Conservation (phyloP, 441 rosid genomes). For the Dalechampia spathulata region DNA sequence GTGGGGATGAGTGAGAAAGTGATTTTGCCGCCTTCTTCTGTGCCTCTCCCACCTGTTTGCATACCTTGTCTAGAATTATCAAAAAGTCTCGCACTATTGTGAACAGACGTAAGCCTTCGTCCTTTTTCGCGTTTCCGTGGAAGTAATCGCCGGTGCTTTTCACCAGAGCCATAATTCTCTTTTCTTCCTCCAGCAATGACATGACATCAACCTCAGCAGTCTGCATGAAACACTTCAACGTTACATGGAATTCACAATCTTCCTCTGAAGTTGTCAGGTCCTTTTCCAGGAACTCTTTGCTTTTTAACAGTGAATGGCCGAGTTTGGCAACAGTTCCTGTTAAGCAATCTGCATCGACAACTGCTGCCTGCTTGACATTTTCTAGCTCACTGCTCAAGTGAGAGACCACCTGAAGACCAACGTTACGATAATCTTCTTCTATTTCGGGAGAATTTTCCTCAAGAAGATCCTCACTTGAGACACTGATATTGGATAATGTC, state of each 20-base stretch:
- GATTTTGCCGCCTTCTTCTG: slow-evolving; percentile 34
- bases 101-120: slow-evolving; percentile 89
- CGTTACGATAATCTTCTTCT: slow-evolving; percentile 53
- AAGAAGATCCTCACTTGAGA: slow-evolving; percentile 64
- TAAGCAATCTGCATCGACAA: slow-evolving; percentile 70
- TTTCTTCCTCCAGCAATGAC: slow-evolving; percentile 61
- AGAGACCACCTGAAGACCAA: slow-evolving; percentile 87
- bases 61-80: slow-evolving; percentile 74
- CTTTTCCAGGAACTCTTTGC: slow-evolving; percentile 55
- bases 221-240: slow-evolving; percentile 62
- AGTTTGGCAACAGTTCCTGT: slow-evolving; percentile 63
- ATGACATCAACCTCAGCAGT: slow-evolving; percentile 57
- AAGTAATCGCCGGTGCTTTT: slow-evolving; percentile 96
- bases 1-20: slow-evolving; percentile 38
- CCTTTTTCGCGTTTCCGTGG: slow-evolving; percentile 90
- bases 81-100: slow-evolving; percentile 71
- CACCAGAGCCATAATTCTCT: slow-evolving; percentile 75
- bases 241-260: slow-evolving; percentile 59
- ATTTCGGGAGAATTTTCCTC: slow-evolving; percentile 52
- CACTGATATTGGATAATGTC: slow-evolving; percentile 55
- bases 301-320: slow-evolving; percentile 44
- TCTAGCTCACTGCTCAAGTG: slow-evolving; percentile 64
- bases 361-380: slow-evolving; percentile 83
- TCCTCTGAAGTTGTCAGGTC: slow-evolving; percentile 62
- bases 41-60: slow-evolving; percentile 68